Evolutionary conservation across 805 yeast species (phyloP).

Genomic region (Wickerhamiella dianesei): DNA sequence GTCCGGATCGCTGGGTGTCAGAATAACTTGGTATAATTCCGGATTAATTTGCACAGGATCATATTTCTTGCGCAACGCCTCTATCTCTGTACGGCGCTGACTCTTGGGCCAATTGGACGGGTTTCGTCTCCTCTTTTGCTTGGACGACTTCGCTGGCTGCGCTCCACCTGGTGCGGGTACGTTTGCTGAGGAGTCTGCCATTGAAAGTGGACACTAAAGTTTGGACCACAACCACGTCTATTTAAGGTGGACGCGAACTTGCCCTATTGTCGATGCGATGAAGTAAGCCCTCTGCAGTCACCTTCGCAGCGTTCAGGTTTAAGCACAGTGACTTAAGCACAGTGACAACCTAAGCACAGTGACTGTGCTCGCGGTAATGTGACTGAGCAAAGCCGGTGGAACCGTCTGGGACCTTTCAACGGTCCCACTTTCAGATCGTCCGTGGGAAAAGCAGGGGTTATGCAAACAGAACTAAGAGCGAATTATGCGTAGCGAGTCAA

Average conservation of each 20-base stretch:
- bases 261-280: too few species aligned
- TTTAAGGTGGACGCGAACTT: too few species aligned
- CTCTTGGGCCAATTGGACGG: constrained; percentile 7
- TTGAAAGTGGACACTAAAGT: not conserved
- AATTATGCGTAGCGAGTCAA: too few species aligned
- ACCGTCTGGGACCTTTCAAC: too few species aligned
- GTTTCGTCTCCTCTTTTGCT: not conserved
- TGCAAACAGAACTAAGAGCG: too few species aligned
- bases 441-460: too few species aligned
- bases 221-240: too few species aligned
- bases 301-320: not conserved
- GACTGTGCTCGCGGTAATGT: not conserved
- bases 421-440: too few species aligned
- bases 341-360: not conserved
- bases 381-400: too few species aligned
- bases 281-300: too few species aligned
- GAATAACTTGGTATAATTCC: constrained; percentile 12
- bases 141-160: not conserved
- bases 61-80: constrained; percentile 8
- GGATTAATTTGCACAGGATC: constrained; percentile 13
- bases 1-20: constrained; percentile 53
- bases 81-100: constrained; percentile 17
- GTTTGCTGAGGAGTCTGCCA: not conserved
- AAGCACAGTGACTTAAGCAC: too few species aligned
- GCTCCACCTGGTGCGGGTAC: not conserved